These are phyloP conservation scores for Saksenaea vasiformis DNA, from an alignment of 371 early-diverging fungal genomes.

Conservation along the genomic window DNA sequence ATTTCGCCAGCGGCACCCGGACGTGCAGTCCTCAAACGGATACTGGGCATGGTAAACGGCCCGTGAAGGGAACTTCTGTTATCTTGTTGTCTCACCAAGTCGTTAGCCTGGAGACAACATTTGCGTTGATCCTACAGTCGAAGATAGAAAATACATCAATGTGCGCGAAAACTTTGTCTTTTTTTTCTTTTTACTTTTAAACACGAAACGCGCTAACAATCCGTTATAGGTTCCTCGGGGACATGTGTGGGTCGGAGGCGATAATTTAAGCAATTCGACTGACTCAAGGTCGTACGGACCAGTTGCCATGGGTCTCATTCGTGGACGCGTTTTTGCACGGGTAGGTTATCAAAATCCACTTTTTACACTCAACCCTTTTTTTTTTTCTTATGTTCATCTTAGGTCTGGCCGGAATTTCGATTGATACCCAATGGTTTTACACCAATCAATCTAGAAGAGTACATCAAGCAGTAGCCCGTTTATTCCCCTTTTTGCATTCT, in stretches of 20 bases:
- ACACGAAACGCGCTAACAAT: background rate
- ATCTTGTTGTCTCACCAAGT: constrained; percentile 1
- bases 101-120: constrained; percentile 72
- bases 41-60: constrained; percentile 70
- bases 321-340: constrained; percentile 74
- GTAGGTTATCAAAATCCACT: constrained; percentile 45
- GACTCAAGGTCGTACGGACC: constrained; percentile 87
- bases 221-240: constrained; percentile 60
- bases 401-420: constrained; percentile 43
- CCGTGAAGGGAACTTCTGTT: background rate
- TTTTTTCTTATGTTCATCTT: no score
- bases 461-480: constrained; percentile 10
- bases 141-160: constrained; percentile 54
- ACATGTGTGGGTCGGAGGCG: constrained; percentile 77
- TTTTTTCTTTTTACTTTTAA: background rate
- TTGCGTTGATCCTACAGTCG: constrained; percentile 65
- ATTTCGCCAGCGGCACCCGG: constrained; percentile 68
- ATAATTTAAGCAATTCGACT: constrained; percentile 78
- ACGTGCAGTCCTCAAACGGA: constrained; percentile 72
- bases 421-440: constrained; percentile 26
- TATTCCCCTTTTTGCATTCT: constrained; percentile 1
- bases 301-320: constrained; percentile 77
- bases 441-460: constrained; percentile 13
- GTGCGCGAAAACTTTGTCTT: constrained; percentile 36
- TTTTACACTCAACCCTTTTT: constrained; percentile 19